A percentile compares a stretch with the other conserved stretches of the same genome.
Conservation (phyloP, 768 basidiomycete species). For the Trametes cubensis region DNA sequence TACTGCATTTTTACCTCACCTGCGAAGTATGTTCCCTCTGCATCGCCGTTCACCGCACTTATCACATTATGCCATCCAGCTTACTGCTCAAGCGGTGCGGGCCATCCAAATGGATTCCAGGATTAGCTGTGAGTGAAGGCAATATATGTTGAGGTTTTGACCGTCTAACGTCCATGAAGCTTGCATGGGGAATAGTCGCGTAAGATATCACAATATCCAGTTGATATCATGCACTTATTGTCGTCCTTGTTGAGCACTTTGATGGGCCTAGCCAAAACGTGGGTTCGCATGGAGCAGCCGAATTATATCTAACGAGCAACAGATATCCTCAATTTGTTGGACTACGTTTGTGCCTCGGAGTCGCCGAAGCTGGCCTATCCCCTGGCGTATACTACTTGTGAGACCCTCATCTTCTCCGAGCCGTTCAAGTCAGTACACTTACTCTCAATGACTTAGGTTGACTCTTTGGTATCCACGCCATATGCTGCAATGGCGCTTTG, state of each 20-base stretch:
- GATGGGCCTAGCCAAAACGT: conserved; percentile 72
- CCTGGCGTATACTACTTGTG: conserved; percentile 77
- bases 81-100: conserved; percentile 62
- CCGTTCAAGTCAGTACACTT: background rate
- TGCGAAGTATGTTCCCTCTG: background rate
- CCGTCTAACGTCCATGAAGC: conserved; percentile 41
- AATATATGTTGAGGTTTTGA: background rate
- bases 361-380: conserved; percentile 70
- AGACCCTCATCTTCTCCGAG: conserved; percentile 22
- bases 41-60: background rate
- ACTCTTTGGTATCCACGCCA: conserved; percentile 32
- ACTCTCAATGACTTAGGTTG: conserved; percentile 13
- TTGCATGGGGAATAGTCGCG: conserved; percentile 68
- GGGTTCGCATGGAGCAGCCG: background rate
- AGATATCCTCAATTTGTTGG: conserved; percentile 66
- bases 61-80: conserved; percentile 7
- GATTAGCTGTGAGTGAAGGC: conserved; percentile 52
- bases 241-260: conserved; percentile 43
- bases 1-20: conserved; percentile 11
- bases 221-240: background rate
- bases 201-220: conserved; percentile 31
- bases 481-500: conserved; percentile 30
- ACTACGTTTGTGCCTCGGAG: conserved; percentile 59
- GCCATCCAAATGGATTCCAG: conserved; percentile 72
- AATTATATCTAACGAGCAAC: background rate